phyloP scores from a whole-genome alignment of 257 asterid genomes.

The Nicotiana sylvestris region DNA sequence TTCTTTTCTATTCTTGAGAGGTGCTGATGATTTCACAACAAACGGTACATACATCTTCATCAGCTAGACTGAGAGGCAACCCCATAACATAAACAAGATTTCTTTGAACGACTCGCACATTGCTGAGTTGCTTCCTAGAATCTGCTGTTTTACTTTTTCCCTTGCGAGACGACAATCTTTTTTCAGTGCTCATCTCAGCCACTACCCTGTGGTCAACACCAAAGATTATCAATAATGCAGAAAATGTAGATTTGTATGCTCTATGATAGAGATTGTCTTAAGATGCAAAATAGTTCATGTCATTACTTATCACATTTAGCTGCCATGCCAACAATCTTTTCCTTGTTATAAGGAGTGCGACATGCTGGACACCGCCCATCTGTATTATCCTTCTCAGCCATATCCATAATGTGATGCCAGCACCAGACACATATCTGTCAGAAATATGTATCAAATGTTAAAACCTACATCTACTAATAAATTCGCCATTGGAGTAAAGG shows the following conservation, averaged over 20 bases:
- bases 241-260: conserved; percentile 6
- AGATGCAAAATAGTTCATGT: not conserved
- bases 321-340: conserved; percentile 78
- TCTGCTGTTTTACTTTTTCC: conserved; percentile 74
- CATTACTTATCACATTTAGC: conserved; percentile 70
- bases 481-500: not conserved
- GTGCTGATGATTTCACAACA: not conserved
- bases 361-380: conserved; percentile 99
- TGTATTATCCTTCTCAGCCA: conserved; percentile 95
- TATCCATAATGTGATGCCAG: conserved; percentile 96
- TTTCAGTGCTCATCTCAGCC: conserved; percentile 47
- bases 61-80: conserved; percentile 82
- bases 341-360: conserved; percentile 91
- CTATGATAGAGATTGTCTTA: not conserved
- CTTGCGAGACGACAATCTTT: conserved; percentile 57
- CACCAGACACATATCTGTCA: conserved; percentile 96
- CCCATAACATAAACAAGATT: conserved; percentile 95
- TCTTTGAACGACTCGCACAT: conserved; percentile 87
- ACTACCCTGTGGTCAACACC: conserved; percentile 47
- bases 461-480: not conserved
- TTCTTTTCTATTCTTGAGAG: not conserved
- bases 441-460: conserved; percentile 7
- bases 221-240: conserved; percentile 11
- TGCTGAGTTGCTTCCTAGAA: conserved; percentile 84
- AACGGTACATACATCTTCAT: conserved; percentile 63